These are phyloP conservation scores for Triticum aestivum DNA, from an alignment of 176 grass and related monocot species.

Conservation along the genomic window IWGSC_CS_RefSeq_v2.1 NC_057803.1:471060066-471060565, in stretches of 20 bases:
- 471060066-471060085: background rate
- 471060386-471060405: background rate
- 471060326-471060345: background rate
- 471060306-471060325: background rate
- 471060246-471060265: background rate
- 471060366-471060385: background rate
- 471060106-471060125: background rate
- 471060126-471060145: background rate
- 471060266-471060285: background rate
- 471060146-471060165: background rate
- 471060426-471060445: background rate
- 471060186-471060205: background rate
- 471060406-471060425: background rate
- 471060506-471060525: conserved; percentile 22
- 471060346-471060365: background rate
- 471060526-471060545: background rate
- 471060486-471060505: background rate
- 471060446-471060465: background rate
- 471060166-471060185: background rate
- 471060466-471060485: background rate
- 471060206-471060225: background rate
- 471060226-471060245: background rate
- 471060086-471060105: background rate
- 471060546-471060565: background rate
- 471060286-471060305: background rate